Evolutionary conservation across 208 protist species (phyloP).

Genomic region (Borovskyia barvae): DNA sequence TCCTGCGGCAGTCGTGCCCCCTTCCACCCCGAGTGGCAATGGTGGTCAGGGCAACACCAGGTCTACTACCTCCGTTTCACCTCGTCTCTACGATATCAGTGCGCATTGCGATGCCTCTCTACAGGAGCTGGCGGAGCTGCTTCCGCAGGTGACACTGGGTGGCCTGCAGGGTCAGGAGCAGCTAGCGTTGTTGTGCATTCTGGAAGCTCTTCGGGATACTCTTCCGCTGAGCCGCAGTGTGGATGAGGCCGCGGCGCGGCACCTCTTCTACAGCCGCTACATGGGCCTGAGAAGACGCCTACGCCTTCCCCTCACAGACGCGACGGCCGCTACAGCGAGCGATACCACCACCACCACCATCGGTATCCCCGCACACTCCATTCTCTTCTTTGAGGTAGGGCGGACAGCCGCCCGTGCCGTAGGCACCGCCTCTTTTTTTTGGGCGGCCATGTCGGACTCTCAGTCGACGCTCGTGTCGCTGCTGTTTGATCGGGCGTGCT

Average conservation of each 20-base stretch:
- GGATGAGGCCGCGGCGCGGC: conserved; percentile 73
- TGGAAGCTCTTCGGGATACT: conserved; percentile 58
- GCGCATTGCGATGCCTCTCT: conserved; percentile 33
- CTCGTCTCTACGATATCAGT: conserved; percentile 23
- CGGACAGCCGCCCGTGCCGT: conserved; percentile 42
- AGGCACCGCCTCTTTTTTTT: conserved; percentile 41
- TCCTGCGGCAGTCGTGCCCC: no score
- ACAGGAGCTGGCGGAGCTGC: conserved; percentile 37
- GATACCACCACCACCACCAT: conserved; percentile 1
- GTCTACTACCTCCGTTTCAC: not conserved
- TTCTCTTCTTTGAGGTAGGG: conserved; percentile 45
- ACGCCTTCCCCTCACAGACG: conserved; percentile 29
- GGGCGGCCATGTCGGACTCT: conserved; percentile 71
- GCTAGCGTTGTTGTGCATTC: conserved; percentile 67
- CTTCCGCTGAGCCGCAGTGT: conserved; percentile 45
- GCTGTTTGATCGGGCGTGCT: conserved; percentile 31
- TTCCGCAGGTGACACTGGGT: conserved; percentile 50
- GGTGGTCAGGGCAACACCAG: not conserved
- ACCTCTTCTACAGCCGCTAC: conserved; percentile 70
- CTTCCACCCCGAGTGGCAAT: not conserved
- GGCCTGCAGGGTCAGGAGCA: conserved; percentile 57
- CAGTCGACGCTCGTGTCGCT: conserved; percentile 41
- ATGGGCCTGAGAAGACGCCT: conserved; percentile 53
- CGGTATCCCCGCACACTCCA: conserved; percentile 25
- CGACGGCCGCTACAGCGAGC: not conserved